Percentiles rank a stretch among this genome's conserved stretches.
These are phyloP conservation scores for Leishmania braziliensis DNA, from an alignment of 208 protist species.

Conservation along the genomic window DNA sequence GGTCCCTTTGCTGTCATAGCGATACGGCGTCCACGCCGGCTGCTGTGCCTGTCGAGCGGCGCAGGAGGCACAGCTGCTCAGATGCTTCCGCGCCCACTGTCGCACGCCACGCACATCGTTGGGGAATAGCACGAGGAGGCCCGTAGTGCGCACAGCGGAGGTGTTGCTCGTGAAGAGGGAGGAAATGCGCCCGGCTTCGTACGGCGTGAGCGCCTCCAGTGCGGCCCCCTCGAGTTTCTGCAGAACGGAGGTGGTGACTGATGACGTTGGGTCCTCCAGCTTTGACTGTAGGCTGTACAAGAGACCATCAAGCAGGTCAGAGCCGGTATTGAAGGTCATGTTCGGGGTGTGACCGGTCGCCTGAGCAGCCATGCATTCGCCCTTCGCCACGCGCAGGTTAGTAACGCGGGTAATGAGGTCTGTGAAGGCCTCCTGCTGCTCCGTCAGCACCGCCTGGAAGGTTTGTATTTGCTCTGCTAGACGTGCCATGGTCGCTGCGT, in stretches of 20 bases:
- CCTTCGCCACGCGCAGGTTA: conserved; percentile 42
- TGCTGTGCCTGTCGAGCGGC: conserved; percentile 21
- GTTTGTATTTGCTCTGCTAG: conserved; percentile 33
- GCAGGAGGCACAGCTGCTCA: conserved; percentile 36
- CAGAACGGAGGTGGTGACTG: conserved; percentile 26
- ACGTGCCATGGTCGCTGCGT: conserved; percentile 37
- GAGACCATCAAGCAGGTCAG: conserved; percentile 28
- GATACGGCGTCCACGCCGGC: conserved; percentile 34
- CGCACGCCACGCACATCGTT: conserved; percentile 51
- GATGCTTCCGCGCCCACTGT: conserved; percentile 42
- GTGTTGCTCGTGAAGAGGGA: conserved; percentile 23
- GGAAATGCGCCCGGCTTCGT: neutral
- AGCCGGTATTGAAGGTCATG: conserved; percentile 44
- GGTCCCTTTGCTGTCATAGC: conserved; percentile 24
- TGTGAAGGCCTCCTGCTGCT: conserved; percentile 46
- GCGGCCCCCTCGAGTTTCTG: conserved; percentile 28
- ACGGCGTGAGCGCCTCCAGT: conserved; percentile 27
- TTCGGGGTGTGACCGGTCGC: conserved; percentile 7
- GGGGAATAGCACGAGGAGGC: conserved; percentile 39
- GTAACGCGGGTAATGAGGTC: conserved; percentile 66
- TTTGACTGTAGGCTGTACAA: conserved; percentile 33
- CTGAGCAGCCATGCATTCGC: conserved; percentile 33
- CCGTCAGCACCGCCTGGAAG: conserved; percentile 38
- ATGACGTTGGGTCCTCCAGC: conserved; percentile 1
- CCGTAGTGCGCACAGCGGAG: conserved; percentile 30